Base-by-base conservation (phyloP, 768 basidiomycete species). In the Russula sp. region DNA sequence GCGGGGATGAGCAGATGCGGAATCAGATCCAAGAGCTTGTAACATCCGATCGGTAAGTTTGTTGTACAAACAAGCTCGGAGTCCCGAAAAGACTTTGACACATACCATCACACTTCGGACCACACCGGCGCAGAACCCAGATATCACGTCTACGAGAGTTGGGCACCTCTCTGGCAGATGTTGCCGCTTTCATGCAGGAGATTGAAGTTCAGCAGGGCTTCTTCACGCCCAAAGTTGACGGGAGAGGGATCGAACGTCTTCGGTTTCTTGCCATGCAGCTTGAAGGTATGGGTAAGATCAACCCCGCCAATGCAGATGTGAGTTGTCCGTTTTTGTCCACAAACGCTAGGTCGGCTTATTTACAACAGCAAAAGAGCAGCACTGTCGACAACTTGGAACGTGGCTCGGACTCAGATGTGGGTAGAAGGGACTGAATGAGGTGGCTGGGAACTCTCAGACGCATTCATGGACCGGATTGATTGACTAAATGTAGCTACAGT, bases 131-230 rank as follows among this genome's bases (percentile, higher is more conserved):
- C 37, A 64, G 63, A 16, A 27, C 39, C 11, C 75, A 80, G 58
- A 61, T 70, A 14, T 69, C 71, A 37, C 68, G 71, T 2, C 66
- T 85, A 54, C 74, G 72, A 31, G 61, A 75, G 71, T 47, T 75
- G 47, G 72, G 73, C 20, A 65, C 66, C 7, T 84, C 85, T 0
- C 74, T 89, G 7, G 87, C 83, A 20, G 83, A 87, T 68, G 71
- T 88, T 18, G 87, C 87, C 10, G 80, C 82, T 22, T 85, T 89
- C 71, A 86, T 89, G 78, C 80, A 89, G 59, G 80, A 87, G 71
- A 75, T 84, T 7, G 85, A 87, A 67, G 73, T 87, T 55, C 77
- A 80, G 55, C 78, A 82, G 76, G 75, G 72, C 10, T 71, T 71
- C 55, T 53, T 63, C 49, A 68, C 65, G 20, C 65, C 73, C 1